A percentile compares a stretch with the other conserved stretches of the same genome.
Evolutionary conservation across 108 stramenopile species (phyloP).

Genomic region (Cylindrotheca closterium): DNA sequence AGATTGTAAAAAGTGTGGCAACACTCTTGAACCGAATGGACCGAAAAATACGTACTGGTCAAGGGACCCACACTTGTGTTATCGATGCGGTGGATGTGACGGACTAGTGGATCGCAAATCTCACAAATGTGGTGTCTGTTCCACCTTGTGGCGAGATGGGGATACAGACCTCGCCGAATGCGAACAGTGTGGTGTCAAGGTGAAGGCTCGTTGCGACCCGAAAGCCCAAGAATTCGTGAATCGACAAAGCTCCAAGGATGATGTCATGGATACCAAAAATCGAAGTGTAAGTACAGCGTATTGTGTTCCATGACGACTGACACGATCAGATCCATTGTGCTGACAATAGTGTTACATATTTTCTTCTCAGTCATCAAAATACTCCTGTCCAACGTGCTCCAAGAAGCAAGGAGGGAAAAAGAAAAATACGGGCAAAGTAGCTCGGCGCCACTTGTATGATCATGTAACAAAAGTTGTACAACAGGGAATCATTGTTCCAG

Average conservation of each 20-base stretch:
- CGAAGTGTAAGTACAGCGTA: too few relatives aligned
- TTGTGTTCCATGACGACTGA: too few relatives aligned
- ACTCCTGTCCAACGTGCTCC: conserved; percentile 40
- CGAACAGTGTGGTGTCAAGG: conserved; percentile 27
- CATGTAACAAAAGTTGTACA: conserved; percentile 28
- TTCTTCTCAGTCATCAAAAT: conserved; percentile 10
- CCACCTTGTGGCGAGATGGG: conserved; percentile 36
- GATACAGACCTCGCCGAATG: conserved; percentile 52
- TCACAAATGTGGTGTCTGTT: conserved; percentile 45
- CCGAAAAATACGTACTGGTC: conserved; percentile 55
- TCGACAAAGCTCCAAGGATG: background rate
- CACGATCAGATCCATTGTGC: background rate
- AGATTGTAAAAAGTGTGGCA: conserved; percentile 47
- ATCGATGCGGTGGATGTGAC: conserved; percentile 64
- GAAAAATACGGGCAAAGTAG: conserved; percentile 19
- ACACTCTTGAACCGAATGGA: conserved; percentile 39
- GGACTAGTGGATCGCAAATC: conserved; percentile 34
- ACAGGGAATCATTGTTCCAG: conserved; percentile 14
- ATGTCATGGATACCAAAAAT: conserved; percentile 9
- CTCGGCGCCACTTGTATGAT: conserved; percentile 38
- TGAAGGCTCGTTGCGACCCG: conserved; percentile 38
- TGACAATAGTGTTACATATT: background rate
- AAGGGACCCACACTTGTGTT: conserved; percentile 55
- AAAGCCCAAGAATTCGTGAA: conserved; percentile 25
- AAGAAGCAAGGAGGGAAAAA: conserved; percentile 22